These are phyloP conservation scores for Phyllosticta paracitricarpa DNA, from an alignment of 2,329 filamentous ascomycete genomes.

Conservation along the genomic window DNA sequence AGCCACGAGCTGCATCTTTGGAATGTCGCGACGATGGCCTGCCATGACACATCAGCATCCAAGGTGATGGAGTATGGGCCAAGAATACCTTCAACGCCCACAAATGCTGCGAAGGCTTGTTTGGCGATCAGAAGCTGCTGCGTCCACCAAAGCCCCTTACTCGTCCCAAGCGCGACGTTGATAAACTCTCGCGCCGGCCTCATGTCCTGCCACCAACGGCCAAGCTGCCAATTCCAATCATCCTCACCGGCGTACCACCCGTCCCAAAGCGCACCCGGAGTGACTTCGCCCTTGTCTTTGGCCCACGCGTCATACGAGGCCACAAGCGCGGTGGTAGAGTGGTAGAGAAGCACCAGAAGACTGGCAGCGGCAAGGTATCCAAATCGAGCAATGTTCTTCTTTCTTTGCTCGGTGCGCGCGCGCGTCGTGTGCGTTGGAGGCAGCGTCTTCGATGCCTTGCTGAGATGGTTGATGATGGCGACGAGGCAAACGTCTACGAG, in stretches of 20 bases:
- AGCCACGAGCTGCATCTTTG: conserved; percentile 38
- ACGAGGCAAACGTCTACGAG: conserved; percentile 22
- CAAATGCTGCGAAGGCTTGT: conserved; percentile 46
- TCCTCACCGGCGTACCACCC: conserved; percentile 29
- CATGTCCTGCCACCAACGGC: conserved; percentile 45
- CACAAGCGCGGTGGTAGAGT: conserved; percentile 34
- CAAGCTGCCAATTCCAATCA: conserved; percentile 27
- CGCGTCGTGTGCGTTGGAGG: conserved; percentile 27
- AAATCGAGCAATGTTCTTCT: conserved; percentile 30
- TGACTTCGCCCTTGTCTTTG: conserved; percentile 28
- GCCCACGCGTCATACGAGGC: conserved; percentile 44
- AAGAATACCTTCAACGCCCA: conserved; percentile 46
- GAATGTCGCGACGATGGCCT: conserved; percentile 46
- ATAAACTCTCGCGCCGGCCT: conserved; percentile 44
- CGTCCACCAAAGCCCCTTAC: conserved; percentile 52
- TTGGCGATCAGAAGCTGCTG: conserved; percentile 49
- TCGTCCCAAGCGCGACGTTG: conserved; percentile 45
- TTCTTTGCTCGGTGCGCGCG: conserved; percentile 20
- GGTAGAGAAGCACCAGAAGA: conserved; percentile 34
- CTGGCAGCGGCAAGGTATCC: conserved; percentile 37
- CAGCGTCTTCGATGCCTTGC: conserved; percentile 21
- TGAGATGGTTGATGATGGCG: conserved; percentile 21
- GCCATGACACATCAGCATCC: conserved; percentile 5
- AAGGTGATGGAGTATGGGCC: background rate
- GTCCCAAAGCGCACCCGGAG: conserved; percentile 32